phyloP scores from a whole-genome alignment of 345 rosid genomes.

The Salix exigua region DNA sequence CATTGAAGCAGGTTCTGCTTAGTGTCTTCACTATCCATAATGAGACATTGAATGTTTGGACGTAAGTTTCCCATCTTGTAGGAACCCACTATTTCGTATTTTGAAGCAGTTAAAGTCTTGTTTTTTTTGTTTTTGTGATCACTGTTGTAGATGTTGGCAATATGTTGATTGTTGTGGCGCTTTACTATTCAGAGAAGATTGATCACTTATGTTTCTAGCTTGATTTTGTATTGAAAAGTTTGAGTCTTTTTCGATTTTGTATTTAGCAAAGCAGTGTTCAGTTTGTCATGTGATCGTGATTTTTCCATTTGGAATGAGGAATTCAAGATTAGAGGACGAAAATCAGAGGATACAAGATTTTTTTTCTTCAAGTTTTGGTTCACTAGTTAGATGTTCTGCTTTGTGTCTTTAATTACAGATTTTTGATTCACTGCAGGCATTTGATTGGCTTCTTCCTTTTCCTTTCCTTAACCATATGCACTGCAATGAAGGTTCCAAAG shows the following conservation, averaged over 20 bases:
- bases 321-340: too few relatives aligned
- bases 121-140: not conserved
- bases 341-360: not conserved
- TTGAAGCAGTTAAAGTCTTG: not conserved
- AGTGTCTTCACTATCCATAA: conserved; percentile 85
- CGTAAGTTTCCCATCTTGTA: conserved; percentile 45
- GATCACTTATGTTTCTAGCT: not conserved
- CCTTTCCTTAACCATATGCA: conserved; percentile 79
- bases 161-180: not conserved
- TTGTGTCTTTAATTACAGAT: not conserved
- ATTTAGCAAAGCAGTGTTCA: too few relatives aligned
- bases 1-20: conserved; percentile 73
- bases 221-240: not conserved
- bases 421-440: conserved; percentile 56
- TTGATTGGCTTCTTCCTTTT: conserved; percentile 96
- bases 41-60: conserved; percentile 94
- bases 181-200: conserved; percentile 2
- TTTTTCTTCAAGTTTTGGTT: not conserved
- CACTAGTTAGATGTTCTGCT: not conserved
- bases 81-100: not conserved
- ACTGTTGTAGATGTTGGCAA: not conserved
- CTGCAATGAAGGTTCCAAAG: conserved; percentile 71
- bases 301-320: too few relatives aligned
- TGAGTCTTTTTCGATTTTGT: not conserved
- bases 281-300: too few relatives aligned